A percentile compares a stretch with the other conserved stretches of the same genome.
These are phyloP conservation scores for Saccharomycopsis babjevae DNA, from an alignment of 805 yeast genomes.

Conservation along the genomic window DNA sequence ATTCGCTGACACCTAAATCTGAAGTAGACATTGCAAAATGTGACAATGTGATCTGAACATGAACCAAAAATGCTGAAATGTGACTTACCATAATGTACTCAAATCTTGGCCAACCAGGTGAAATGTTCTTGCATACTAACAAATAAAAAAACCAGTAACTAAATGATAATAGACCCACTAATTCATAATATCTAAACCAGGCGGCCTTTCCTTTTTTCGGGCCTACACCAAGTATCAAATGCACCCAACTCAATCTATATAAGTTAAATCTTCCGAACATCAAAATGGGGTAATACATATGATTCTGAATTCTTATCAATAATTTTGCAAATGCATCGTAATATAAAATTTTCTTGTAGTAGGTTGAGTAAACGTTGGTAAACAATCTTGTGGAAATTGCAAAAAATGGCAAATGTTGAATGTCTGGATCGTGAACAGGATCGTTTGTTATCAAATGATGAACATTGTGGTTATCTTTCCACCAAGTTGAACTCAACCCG, in stretches of 20 bases:
- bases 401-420: slow-evolving; percentile 85
- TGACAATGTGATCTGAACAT: slow-evolving; percentile 80
- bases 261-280: slow-evolving; percentile 80
- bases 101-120: slow-evolving; percentile 44
- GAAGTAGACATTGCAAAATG: slow-evolving; percentile 93
- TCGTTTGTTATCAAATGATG: slow-evolving; percentile 88
- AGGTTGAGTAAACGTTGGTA: slow-evolving; percentile 65
- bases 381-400: slow-evolving; percentile 71
- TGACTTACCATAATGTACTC: slow-evolving; percentile 64
- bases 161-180: slow-evolving; percentile 59
- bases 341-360: slow-evolving; percentile 56
- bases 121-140: slow-evolving; percentile 40
- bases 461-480: slow-evolving; percentile 91
- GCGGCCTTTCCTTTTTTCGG: slow-evolving; percentile 78
- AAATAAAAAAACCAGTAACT: slow-evolving; percentile 75
- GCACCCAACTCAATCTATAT: slow-evolving; percentile 72
- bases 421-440: slow-evolving; percentile 90
- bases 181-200: slow-evolving; percentile 74
- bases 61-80: slow-evolving; percentile 80
- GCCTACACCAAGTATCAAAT: slow-evolving; percentile 64
- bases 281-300: slow-evolving; percentile 66
- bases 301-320: slow-evolving; percentile 55
- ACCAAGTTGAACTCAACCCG: slow-evolving; percentile 89
- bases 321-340: slow-evolving; percentile 56
- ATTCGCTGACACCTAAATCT: slow-evolving; percentile 71